phyloP scores from a whole-genome alignment of 192 early-diverging fungal species.

The Umbelopsis vinacea region DNA sequence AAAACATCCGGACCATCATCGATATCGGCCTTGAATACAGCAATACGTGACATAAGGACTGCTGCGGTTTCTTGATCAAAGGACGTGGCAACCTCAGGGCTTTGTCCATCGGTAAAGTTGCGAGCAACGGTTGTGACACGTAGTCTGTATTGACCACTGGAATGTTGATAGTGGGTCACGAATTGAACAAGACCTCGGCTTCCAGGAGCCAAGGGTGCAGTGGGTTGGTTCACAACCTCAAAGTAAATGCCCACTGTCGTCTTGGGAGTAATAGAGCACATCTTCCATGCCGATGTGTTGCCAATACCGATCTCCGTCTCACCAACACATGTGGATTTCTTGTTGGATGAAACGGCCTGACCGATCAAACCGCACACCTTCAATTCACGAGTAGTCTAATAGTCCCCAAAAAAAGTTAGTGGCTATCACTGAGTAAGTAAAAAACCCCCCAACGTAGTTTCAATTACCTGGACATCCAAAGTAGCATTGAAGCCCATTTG shows the following conservation, averaged over 20 bases:
- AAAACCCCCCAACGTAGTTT: neutral
- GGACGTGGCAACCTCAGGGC: slow-evolving; percentile 84
- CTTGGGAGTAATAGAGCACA: slow-evolving; percentile 84
- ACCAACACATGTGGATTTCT: slow-evolving; percentile 88
- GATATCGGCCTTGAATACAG: slow-evolving; percentile 94
- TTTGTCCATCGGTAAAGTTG: slow-evolving; percentile 78
- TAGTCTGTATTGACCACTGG: slow-evolving; percentile 85
- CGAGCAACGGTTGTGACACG: slow-evolving; percentile 95
- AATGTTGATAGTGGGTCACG: slow-evolving; percentile 95
- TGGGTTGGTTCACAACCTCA: slow-evolving; percentile 92
- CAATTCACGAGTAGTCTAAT: slow-evolving; percentile 90
- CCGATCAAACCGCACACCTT: slow-evolving; percentile 97
- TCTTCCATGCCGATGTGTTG: slow-evolving; percentile 94
- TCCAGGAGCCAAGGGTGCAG: slow-evolving; percentile 78
- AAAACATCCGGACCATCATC: slow-evolving; percentile 97
- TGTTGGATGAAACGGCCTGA: slow-evolving; percentile 89
- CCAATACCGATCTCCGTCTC: slow-evolving; percentile 99
- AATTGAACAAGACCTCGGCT: slow-evolving; percentile 93
- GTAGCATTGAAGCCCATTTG: slow-evolving; percentile 98
- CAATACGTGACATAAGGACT: slow-evolving; percentile 96
- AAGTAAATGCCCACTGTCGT: slow-evolving; percentile 93
- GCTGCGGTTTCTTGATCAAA: slow-evolving; percentile 99
- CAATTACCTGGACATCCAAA: slow-evolving; percentile 86
- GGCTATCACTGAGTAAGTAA: neutral
- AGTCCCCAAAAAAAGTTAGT: neutral